Evolutionary conservation across 768 basidiomycete genomes (phyloP).

Genomic region (Terana coerulea): DNA sequence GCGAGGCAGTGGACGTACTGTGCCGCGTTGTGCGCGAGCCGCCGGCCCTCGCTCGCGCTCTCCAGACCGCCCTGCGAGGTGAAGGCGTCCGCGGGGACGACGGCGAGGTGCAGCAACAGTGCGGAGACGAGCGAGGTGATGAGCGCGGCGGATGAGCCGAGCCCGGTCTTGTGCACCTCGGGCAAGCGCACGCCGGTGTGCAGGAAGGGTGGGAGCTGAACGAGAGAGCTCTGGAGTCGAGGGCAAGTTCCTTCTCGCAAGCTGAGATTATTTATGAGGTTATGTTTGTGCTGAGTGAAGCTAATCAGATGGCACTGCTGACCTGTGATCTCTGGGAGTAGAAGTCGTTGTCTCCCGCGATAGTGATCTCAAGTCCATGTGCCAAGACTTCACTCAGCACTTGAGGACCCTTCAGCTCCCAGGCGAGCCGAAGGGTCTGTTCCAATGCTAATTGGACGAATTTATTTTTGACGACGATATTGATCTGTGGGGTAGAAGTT

Average conservation of each 20-base stretch:
- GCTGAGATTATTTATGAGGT: slow-evolving; percentile 37
- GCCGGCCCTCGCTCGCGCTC: slow-evolving; percentile 39
- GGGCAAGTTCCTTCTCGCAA: slow-evolving; percentile 57
- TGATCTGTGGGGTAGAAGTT: slow-evolving; percentile 12
- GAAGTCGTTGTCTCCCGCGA: slow-evolving; percentile 95
- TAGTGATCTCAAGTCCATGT: slow-evolving; percentile 67
- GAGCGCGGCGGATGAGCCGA: slow-evolving; percentile 95
- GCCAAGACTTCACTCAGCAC: slow-evolving; percentile 40
- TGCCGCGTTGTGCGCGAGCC: slow-evolving; percentile 85
- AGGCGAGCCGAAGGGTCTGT: slow-evolving; percentile 64
- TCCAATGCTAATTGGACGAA: slow-evolving; percentile 91
- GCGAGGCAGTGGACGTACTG: slow-evolving; percentile 95
- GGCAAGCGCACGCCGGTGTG: slow-evolving; percentile 63
- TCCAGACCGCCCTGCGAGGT: slow-evolving; percentile 22
- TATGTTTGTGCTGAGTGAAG: background rate
- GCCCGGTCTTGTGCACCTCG: slow-evolving; percentile 96
- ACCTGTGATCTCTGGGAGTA: slow-evolving; percentile 93
- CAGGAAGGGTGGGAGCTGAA: slow-evolving; percentile 71
- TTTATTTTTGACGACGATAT: slow-evolving; percentile 60
- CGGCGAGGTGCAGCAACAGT: slow-evolving; percentile 70
- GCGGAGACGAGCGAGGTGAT: slow-evolving; percentile 92
- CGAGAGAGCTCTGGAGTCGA: slow-evolving; percentile 60
- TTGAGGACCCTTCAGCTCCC: slow-evolving; percentile 50
- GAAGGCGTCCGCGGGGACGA: slow-evolving; percentile 53
- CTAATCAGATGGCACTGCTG: slow-evolving; percentile 16